Evolutionary conservation across 352 stramenopile species (phyloP).

Genomic region (Globisporangium apiculatum): DNA sequence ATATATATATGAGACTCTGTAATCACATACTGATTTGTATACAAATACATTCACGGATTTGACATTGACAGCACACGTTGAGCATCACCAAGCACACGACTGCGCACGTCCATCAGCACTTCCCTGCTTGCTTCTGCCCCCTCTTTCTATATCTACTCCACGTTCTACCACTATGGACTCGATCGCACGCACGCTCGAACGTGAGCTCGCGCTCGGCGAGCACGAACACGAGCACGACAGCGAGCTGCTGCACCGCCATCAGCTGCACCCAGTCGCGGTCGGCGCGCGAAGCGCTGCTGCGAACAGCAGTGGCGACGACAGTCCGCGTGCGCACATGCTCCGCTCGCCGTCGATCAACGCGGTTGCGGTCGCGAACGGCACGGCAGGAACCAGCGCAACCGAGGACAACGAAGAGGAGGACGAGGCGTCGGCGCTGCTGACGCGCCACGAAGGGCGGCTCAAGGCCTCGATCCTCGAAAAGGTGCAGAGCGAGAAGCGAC

Average conservation of each 20-base stretch:
- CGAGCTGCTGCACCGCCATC: constrained; percentile 11
- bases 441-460: constrained; percentile 51
- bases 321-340: constrained; percentile 8
- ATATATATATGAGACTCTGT: no score
- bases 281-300: background rate
- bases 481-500: constrained; percentile 62
- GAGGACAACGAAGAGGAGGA: constrained; percentile 26
- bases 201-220: constrained; percentile 4
- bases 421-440: constrained; percentile 25
- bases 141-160: no score
- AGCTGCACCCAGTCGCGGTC: constrained; percentile 8
- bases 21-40: no score
- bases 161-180: constrained; percentile 1
- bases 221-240: background rate
- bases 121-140: no score
- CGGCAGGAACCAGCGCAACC: constrained; percentile 7
- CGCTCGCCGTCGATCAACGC: constrained; percentile 12
- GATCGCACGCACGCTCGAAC: constrained; percentile 5
- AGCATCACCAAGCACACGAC: no score
- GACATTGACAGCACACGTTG: no score
- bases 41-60: no score
- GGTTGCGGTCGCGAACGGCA: constrained; percentile 5
- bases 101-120: no score
- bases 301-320: background rate
- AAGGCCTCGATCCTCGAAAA: constrained; percentile 77